Conservation (phyloP, 192 early-diverging fungal genomes). For the Cladochytrium replicatum region DNA sequence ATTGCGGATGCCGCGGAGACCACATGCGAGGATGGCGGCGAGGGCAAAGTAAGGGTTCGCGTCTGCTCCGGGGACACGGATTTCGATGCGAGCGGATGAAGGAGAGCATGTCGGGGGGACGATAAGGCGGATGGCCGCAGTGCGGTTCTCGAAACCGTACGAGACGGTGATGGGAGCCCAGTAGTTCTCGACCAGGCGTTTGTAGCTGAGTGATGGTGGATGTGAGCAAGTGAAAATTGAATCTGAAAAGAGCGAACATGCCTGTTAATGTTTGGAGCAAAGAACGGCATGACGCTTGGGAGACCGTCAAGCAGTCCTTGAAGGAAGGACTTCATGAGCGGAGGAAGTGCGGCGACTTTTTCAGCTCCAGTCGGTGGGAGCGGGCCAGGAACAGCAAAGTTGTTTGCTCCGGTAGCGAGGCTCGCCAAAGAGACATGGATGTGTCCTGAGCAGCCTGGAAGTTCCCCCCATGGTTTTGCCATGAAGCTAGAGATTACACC, state of each 20-base stretch:
- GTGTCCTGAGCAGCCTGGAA: conserved; percentile 76
- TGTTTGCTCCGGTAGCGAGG: conserved; percentile 32
- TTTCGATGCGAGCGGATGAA: conserved; percentile 59
- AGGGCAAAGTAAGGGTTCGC: conserved; percentile 69
- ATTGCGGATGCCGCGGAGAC: conserved; percentile 58
- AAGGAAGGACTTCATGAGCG: conserved; percentile 22
- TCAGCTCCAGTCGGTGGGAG: conserved; percentile 22
- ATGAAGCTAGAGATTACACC: conserved; percentile 72
- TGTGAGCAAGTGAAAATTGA: neutral
- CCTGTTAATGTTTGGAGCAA: conserved; percentile 73
- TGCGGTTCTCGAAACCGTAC: conserved; percentile 68
- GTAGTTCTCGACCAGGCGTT: conserved; percentile 69
- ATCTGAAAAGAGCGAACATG: conserved; percentile 10
- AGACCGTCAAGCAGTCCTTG: conserved; percentile 50
- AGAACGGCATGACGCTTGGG: conserved; percentile 58
- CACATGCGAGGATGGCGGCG: conserved; percentile 60
- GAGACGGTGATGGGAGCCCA: conserved; percentile 77
- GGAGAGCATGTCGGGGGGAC: conserved; percentile 57
- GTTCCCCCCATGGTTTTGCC: conserved; percentile 64
- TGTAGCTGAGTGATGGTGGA: conserved; percentile 40
- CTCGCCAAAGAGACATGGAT: conserved; percentile 60
- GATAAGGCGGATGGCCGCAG: conserved; percentile 63
- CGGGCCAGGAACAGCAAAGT: conserved; percentile 32
- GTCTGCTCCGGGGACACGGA: conserved; percentile 76
- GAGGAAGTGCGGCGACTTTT: conserved; percentile 1